Conservation (phyloP, 2,329 filamentous ascomycete genomes). For the Penicillium griseofulvum region DNA sequence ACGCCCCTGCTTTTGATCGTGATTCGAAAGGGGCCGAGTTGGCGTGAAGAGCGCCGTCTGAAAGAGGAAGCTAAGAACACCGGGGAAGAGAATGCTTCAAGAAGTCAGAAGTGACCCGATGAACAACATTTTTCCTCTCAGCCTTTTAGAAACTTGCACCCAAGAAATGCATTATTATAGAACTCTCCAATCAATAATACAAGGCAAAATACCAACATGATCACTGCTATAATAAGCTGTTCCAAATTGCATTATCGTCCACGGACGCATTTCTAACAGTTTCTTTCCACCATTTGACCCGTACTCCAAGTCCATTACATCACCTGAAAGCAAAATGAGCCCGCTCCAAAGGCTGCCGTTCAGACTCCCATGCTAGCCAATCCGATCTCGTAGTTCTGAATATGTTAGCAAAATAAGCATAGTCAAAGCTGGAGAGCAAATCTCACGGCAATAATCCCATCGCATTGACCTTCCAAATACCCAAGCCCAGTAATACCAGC, state of each 20-base stretch:
- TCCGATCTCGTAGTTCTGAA: slow-evolving; percentile 89
- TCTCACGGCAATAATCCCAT: slow-evolving; percentile 93
- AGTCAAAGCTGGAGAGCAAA: neutral
- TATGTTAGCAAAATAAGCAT: slow-evolving; percentile 10
- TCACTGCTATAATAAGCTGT: neutral
- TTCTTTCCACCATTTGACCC: neutral
- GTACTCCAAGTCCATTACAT: slow-evolving; percentile 1
- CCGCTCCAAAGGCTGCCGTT: slow-evolving; percentile 65
- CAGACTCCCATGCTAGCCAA: slow-evolving; percentile 93
- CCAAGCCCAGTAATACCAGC: slow-evolving; percentile 74
- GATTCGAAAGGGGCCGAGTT: slow-evolving; percentile 41
- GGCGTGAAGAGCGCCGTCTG: slow-evolving; percentile 43
- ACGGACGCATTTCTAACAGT: neutral
- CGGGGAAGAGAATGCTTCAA: neutral
- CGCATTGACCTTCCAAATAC: slow-evolving; percentile 92
- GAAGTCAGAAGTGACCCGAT: slow-evolving; percentile 2
- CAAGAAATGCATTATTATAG: neutral
- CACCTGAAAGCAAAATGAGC: slow-evolving; percentile 59
- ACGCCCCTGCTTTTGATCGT: slow-evolving; percentile 45
- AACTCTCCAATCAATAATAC: neutral
- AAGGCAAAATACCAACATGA: neutral
- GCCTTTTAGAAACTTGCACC: neutral
- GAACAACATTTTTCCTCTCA: neutral
- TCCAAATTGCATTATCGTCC: neutral
- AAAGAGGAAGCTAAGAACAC: slow-evolving; percentile 24